These are phyloP conservation scores for Cadophora luteo-olivacea DNA, from an alignment of 2,329 filamentous ascomycete genomes.

Conservation along the genomic window DNA sequence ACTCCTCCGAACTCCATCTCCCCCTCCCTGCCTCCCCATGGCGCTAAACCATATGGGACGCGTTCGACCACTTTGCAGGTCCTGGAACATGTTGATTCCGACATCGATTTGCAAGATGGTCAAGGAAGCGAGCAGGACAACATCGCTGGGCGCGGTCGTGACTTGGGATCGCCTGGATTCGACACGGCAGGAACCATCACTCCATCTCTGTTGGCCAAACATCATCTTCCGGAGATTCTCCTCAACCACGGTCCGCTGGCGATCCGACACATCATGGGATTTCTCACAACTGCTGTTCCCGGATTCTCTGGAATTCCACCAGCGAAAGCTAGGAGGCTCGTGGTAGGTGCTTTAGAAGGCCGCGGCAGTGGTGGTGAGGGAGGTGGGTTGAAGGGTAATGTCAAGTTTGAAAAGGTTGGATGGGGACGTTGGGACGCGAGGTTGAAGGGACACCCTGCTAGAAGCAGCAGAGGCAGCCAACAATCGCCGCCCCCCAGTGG, in stretches of 20 bases:
- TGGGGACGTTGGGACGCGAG: conserved; percentile 97
- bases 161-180: conserved; percentile 47
- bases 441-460: conserved; percentile 67
- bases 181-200: conserved; percentile 87
- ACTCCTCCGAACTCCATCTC: conserved; percentile 97
- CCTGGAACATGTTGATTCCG: conserved; percentile 77
- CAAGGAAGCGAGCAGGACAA: conserved; percentile 49
- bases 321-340: conserved; percentile 86
- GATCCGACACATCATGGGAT: conserved; percentile 94
- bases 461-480: conserved; percentile 48
- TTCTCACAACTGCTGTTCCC: conserved; percentile 90
- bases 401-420: conserved; percentile 92
- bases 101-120: conserved; percentile 82
- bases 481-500: conserved; percentile 51
- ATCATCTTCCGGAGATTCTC: conserved; percentile 90
- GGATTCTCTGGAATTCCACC: conserved; percentile 90
- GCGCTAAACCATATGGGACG: conserved; percentile 67
- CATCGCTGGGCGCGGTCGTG: conserved; percentile 28
- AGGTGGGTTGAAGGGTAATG: conserved; percentile 70
- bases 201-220: conserved; percentile 81
- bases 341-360: conserved; percentile 90
- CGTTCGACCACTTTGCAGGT: conserved; percentile 46
- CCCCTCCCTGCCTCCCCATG: conserved; percentile 82
- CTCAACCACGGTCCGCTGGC: conserved; percentile 88
- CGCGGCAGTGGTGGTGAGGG: conserved; percentile 64